Conservation (phyloP, 2,329 filamentous ascomycete species). For the Nectriaceae sp. region DNA sequence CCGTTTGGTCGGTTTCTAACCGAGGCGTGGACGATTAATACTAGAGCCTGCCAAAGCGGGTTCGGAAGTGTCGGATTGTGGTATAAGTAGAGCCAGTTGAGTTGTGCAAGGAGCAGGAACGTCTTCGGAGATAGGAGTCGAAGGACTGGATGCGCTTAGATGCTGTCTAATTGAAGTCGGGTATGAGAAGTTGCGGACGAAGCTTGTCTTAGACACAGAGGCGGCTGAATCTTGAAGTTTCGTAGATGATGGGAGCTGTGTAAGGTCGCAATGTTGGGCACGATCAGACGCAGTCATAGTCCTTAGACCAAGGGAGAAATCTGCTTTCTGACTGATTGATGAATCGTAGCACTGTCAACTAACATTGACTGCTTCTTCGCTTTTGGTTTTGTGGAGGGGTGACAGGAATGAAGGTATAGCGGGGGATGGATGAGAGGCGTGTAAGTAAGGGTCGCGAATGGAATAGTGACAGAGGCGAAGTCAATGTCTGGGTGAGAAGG, state of each 20-base stretch:
- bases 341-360: too few species aligned
- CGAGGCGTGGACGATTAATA: not conserved
- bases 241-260: conserved; percentile 7
- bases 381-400: too few species aligned
- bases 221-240: conserved; percentile 3
- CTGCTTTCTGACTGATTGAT: not conserved
- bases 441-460: too few species aligned
- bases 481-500: too few species aligned
- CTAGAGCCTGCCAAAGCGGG: not conserved
- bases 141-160: not conserved
- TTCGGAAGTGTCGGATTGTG: not conserved
- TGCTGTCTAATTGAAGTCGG: conserved; percentile 15
- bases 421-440: too few species aligned
- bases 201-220: not conserved
- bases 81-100: not conserved
- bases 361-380: too few species aligned
- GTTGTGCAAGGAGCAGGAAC: not conserved
- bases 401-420: too few species aligned
- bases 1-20: conserved; percentile 9
- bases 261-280: not conserved
- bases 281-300: conserved; percentile 12
- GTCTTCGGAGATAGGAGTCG: not conserved
- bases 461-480: too few species aligned
- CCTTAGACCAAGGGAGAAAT: not conserved
- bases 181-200: conserved; percentile 26